Conservation (phyloP, 2,329 filamentous ascomycete species). For the Drechslerella coelobrocha region DNA sequence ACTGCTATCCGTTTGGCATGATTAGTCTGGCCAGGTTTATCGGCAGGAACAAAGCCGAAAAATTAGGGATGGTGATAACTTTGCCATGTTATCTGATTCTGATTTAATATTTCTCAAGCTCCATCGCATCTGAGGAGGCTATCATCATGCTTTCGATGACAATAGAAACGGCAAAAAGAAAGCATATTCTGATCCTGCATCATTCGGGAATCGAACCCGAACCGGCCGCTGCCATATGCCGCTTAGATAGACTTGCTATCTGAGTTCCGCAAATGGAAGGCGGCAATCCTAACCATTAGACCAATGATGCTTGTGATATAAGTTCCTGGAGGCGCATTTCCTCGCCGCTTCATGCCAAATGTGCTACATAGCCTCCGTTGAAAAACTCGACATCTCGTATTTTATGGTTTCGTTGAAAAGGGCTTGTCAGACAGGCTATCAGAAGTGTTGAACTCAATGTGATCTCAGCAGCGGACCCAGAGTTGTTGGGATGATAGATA, state of each 20-base stretch:
- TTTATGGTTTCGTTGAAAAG: no score
- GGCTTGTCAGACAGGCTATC: no score
- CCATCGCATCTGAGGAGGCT: background rate
- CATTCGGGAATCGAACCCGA: conserved; percentile 13
- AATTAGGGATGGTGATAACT: background rate
- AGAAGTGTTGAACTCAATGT: no score
- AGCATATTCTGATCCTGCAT: conserved; percentile 4
- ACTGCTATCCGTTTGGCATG: background rate
- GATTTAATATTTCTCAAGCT: background rate
- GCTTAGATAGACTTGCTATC: background rate
- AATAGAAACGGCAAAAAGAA: conserved; percentile 2
- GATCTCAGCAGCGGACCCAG: no score
- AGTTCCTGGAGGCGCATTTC: background rate
- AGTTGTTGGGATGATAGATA: no score
- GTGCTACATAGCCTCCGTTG: background rate
- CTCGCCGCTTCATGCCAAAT: background rate
- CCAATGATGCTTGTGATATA: conserved; percentile 13
- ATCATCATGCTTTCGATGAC: background rate
- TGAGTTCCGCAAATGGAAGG: conserved; percentile 5
- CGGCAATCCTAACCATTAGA: conserved; percentile 19
- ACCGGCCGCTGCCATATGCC: background rate
- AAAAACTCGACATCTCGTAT: no score
- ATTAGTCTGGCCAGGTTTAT: conserved; percentile 56
- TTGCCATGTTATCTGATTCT: no score
- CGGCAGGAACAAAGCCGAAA: conserved; percentile 46